Evolutionary conservation across 768 basidiomycete genomes (phyloP), one percentile per base, ranked within the genome.

Genomic region (Mycena metata): DNA sequence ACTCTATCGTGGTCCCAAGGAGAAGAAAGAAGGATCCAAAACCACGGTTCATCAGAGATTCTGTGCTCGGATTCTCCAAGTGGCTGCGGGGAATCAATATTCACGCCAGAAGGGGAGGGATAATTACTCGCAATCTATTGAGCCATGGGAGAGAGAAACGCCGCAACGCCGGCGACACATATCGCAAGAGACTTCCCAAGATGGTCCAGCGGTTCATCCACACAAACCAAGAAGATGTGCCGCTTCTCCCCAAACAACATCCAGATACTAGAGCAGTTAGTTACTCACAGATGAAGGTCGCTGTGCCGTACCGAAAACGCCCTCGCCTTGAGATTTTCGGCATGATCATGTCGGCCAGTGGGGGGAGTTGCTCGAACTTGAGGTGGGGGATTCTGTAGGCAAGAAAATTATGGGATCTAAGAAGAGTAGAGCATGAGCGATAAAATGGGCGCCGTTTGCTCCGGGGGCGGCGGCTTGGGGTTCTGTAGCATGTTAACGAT

Each of bases 21-120:
- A 89, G 83, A 9, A 90, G 78, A 73, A 80, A n/a, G 79, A 0
- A 79, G 42, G 17, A 92, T 85, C 91, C 92, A 93, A n/a, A 92
- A 84, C 88, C 91, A 92, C 0, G 92, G 92, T 47, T 84, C 51
- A 90, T 76, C 9, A 77, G 71, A 0, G 89, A 82, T 24, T 77
- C 82, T 64, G 83, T 73, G 4, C 88, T 88, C 15, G 80, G 77
- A 3, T 76, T 83, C 77, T 92, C 90, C 19, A 93, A 77, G 72
- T 92, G 89, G 42, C 86, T 89, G 60, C 21, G 23, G 50, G 39
- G 30, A 30, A 17, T 54, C 60, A 50, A 26, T 39, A 30, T 30
- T n/a, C 17, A 23, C 12, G 33, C 16, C 45, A 49, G 6, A 21
- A 15, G 12, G 30, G 16, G 42, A 66, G 26, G 51, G 21, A 8